Base-by-base conservation (phyloP, 2,329 filamentous ascomycete genomes). In the Apiospora rasikravindrae region DNA sequence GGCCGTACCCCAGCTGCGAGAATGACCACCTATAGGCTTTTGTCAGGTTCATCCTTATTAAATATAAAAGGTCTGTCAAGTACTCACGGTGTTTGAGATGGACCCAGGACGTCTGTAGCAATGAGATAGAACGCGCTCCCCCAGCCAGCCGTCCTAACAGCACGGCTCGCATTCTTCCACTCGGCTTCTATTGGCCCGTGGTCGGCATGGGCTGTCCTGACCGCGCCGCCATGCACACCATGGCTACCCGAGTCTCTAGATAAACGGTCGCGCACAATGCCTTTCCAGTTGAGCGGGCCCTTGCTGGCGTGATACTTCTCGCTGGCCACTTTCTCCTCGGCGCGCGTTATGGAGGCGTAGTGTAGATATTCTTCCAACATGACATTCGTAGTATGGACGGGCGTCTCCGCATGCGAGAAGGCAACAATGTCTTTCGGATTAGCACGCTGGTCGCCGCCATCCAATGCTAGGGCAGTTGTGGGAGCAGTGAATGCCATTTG, bases 121-220 rank as follows among this genome's bases (percentile, higher is more conserved):
- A 87, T 86, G 68, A 87, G 79, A 69, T 85, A 86, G 74, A 88
- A 88, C 53, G 83, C 80, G 44, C 84, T 82, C 10, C 85, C 84
- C 80, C 83, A 82, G 1, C 81, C 82, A 0, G 85, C 86, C 0
- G 86, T 87, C 8, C 86, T 80, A 70, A 85, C 74, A 4, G 84
- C 83, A 26, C 86, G 83, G 29, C 82, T 83, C 2, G 86, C 86
- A 69, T 84, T 84, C 29, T 78, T 79, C 86, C 86, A 87, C 73
- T 88, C 86, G 4, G 83, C 80, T 22, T 84, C 81, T 2, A 77
- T 78, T 40, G 85, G 77, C 40, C 73, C 47, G n/a, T 16, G 11
- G 29, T 7, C 33, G 47, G 13, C 44, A 29, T 26, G 24, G n/a
- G 33, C 10, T 24, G n/a, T 29, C 6, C 57, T 24, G 11, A 6